A percentile compares a stretch with the other conserved stretches of the same genome.
phyloP scores from a whole-genome alignment of 208 protist genomes.

The Leishmania martiniquensis region DNA sequence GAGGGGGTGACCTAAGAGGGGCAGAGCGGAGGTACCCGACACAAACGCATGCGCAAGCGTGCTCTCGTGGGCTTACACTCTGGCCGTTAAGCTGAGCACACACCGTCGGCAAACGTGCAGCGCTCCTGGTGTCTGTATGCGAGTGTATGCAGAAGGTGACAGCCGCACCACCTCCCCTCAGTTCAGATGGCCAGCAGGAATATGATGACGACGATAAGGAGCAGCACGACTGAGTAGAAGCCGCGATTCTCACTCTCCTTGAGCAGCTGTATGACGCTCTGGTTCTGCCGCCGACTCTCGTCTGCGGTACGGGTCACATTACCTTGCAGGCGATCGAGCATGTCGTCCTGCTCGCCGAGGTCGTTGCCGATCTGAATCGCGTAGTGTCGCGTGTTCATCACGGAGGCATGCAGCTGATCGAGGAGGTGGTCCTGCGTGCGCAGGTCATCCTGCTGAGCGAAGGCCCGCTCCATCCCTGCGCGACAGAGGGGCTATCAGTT shows the following conservation, averaged over 20 bases:
- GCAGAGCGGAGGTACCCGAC: background rate
- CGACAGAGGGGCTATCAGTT: background rate
- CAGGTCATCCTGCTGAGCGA: slow-evolving; percentile 31
- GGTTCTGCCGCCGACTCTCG: slow-evolving; percentile 79
- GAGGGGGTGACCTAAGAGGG: background rate
- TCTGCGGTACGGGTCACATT: slow-evolving; percentile 62
- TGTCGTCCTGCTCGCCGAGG: slow-evolving; percentile 70
- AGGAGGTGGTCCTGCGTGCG: slow-evolving; percentile 77
- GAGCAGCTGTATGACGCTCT: slow-evolving; percentile 71
- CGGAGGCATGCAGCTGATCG: slow-evolving; percentile 82
- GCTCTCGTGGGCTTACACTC: background rate
- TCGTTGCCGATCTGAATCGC: slow-evolving; percentile 78
- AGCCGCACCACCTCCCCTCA: background rate
- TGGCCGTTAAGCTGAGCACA: background rate
- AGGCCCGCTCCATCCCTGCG: slow-evolving; percentile 17
- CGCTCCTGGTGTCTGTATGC: background rate
- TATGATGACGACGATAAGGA: slow-evolving; percentile 74
- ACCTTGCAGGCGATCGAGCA: slow-evolving; percentile 71
- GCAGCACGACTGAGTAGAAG: slow-evolving; percentile 69
- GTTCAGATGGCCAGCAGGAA: slow-evolving; percentile 64
- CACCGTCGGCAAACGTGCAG: background rate
- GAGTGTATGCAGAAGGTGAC: background rate
- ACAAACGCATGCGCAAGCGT: background rate
- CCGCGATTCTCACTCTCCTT: slow-evolving; percentile 69
- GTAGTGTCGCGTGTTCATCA: slow-evolving; percentile 85